Evolutionary conservation across 2,329 filamentous ascomycete species (phyloP).

Genomic region (Colletotrichum destructivum): DNA sequence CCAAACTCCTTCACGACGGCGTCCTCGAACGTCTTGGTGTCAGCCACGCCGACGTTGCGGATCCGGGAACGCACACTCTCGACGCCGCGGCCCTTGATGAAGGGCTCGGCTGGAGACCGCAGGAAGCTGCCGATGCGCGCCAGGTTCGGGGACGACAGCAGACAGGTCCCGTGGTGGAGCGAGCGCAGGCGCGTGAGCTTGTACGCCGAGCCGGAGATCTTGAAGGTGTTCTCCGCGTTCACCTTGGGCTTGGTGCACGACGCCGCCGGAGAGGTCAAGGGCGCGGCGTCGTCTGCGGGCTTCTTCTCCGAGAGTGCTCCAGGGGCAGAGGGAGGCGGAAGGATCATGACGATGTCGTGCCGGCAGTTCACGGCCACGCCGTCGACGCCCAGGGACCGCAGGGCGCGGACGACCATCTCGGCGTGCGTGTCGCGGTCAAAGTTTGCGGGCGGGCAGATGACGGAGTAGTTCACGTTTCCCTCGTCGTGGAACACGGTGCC

Average conservation of each 20-base stretch:
- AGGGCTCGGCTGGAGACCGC: constrained; percentile 82
- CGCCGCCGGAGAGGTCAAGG: neutral
- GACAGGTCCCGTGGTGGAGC: constrained; percentile 93
- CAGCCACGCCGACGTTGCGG: constrained; percentile 78
- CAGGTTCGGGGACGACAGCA: constrained; percentile 85
- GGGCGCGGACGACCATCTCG: constrained; percentile 91
- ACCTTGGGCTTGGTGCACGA: constrained; percentile 21
- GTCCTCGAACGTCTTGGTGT: constrained; percentile 58
- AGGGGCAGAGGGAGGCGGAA: constrained; percentile 39
- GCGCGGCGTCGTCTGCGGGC: neutral
- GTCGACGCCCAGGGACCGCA: constrained; percentile 71
- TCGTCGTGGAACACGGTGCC: constrained; percentile 94
- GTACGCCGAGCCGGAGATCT: constrained; percentile 95
- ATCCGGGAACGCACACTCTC: constrained; percentile 92
- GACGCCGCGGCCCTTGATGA: constrained; percentile 86
- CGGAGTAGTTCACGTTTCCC: constrained; percentile 95
- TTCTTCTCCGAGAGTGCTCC: constrained; percentile 4
- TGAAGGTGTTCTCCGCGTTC: constrained; percentile 65
- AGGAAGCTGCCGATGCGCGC: constrained; percentile 78
- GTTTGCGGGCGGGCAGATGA: constrained; percentile 82
- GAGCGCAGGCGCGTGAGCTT: constrained; percentile 87
- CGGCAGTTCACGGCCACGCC: constrained; percentile 85
- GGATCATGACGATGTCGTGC: constrained; percentile 90
- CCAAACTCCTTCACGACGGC: constrained; percentile 77
- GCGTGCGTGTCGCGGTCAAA: constrained; percentile 93